phyloP scores from a whole-genome alignment of 2,329 filamentous ascomycete species.

The Neonectria hederae region DNA sequence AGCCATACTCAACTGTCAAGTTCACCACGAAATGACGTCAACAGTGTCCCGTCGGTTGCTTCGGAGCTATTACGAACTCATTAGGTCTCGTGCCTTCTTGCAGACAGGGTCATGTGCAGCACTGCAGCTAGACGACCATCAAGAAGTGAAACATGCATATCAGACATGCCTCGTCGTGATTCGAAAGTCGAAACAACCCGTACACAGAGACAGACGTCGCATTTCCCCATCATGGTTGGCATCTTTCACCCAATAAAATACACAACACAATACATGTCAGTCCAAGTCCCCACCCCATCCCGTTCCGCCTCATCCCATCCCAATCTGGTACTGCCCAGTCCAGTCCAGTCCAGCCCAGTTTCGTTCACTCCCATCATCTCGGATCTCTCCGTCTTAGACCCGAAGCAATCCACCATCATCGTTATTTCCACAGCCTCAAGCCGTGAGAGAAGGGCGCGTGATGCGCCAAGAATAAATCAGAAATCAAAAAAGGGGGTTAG shows the following conservation, averaged over 20 bases:
- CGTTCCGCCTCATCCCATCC: constrained; percentile 2
- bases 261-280: constrained; percentile 29
- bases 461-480: constrained; percentile 28
- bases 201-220: not conserved
- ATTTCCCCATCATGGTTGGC: constrained; percentile 16
- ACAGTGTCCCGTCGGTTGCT: not conserved
- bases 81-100: not conserved
- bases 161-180: not conserved
- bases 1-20: too few relatives aligned
- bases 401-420: constrained; percentile 24
- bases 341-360: constrained; percentile 19
- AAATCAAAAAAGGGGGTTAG: constrained; percentile 23
- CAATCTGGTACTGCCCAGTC: constrained; percentile 6
- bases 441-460: constrained; percentile 23
- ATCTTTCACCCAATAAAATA: constrained; percentile 23
- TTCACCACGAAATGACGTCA: not conserved
- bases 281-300: constrained; percentile 10
- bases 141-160: not conserved
- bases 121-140: not conserved
- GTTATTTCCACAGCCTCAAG: constrained; percentile 22
- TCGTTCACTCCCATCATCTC: constrained; percentile 29
- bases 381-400: constrained; percentile 11
- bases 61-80: too few relatives aligned
- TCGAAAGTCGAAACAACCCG: not conserved
- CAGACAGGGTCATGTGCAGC: not conserved